Evolutionary conservation across 345 rosid genomes (phyloP), one percentile per base, ranked within the genome.

Genomic region (Moricandia arvensis): DNA sequence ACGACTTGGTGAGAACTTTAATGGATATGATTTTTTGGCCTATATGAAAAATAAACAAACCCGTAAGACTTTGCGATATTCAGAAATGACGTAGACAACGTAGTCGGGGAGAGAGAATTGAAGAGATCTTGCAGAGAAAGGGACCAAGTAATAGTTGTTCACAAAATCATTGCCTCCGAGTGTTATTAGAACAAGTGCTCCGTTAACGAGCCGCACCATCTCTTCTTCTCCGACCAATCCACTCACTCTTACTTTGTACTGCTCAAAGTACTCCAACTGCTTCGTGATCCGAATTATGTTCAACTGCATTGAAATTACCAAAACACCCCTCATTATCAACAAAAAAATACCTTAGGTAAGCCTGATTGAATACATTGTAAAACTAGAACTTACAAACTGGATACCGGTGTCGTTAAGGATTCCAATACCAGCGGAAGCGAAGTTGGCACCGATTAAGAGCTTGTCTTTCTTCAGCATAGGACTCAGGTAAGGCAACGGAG

Each of bases 351-450:
- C 61, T 57, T 24, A 5, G 2, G 1, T 21, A 1, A 54, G 3
- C 30, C 24, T 55, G 37, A 24, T 33, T 29, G 7, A 34, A 69
- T 49, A 49, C 24, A 60, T 11, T 66, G 41, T 7, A 60, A 3
- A 15, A 29, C 30, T 29, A 59, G 1, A 12, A 80, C 96, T 73
- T 87, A 91, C 98, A 64, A 94, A 94, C 61, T 94, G 98, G 49
- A 87, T 16, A 33, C 98, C 97, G 4, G 98, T 94, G 77, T 94
- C 98, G 72, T 91, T 89, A 66, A 91, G 91, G 61, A 94, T 83
- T 54, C 98, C 98, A 11, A 94, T 86, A 24, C 98, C 98, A 31
- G 98, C 97, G 1, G 98, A 94, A 59, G 98, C 98, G 34, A 94
- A 94, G 59, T 94, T 94, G 63, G 98, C 98, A 12, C 98, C 96